Percentiles rank a stretch among this genome's conserved stretches.
Conservation (phyloP, 2,329 filamentous ascomycete species). For the Epichloe glyceriae region DNA sequence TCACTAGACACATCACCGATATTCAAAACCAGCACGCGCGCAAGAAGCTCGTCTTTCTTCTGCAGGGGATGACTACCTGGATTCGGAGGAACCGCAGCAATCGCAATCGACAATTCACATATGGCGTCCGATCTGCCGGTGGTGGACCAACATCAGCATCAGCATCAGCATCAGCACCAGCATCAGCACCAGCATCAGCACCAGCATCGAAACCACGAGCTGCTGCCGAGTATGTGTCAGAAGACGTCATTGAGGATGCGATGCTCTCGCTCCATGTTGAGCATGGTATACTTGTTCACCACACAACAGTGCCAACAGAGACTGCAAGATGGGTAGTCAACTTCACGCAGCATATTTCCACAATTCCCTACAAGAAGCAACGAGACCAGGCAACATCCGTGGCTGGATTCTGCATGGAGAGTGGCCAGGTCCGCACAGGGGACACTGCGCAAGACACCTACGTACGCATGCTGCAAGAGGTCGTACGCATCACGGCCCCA, state of each 20-base stretch:
- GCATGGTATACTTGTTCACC: slow-evolving; percentile 56
- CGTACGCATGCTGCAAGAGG: slow-evolving; percentile 62
- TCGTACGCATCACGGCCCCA: slow-evolving; percentile 56
- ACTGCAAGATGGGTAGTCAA: slow-evolving; percentile 60
- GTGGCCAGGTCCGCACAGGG: slow-evolving; percentile 61
- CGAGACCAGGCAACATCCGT: slow-evolving; percentile 35
- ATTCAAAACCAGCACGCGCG: slow-evolving; percentile 40
- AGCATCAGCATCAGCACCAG: slow-evolving; percentile 16
- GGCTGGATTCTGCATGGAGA: slow-evolving; percentile 66
- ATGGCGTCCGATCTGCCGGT: slow-evolving; percentile 42
- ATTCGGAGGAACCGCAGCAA: slow-evolving; percentile 55
- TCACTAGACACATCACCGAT: slow-evolving; percentile 45
- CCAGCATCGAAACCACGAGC: slow-evolving; percentile 22
- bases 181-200: slow-evolving; percentile 10
- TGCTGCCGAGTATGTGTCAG: slow-evolving; percentile 41
- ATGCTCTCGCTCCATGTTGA: slow-evolving; percentile 56
- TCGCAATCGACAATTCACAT: slow-evolving; percentile 55
- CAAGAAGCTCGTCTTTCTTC: slow-evolving; percentile 51
- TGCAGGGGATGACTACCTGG: slow-evolving; percentile 56
- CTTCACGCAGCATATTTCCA: slow-evolving; percentile 70
- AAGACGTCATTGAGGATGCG: slow-evolving; percentile 57
- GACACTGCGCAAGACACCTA: slow-evolving; percentile 55
- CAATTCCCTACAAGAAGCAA: slow-evolving; percentile 55
- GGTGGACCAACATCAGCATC: slow-evolving; percentile 17
- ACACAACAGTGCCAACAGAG: slow-evolving; percentile 46